phyloP scores from a whole-genome alignment of 768 basidiomycete species.

The Gymnopilus dilepis region DNA sequence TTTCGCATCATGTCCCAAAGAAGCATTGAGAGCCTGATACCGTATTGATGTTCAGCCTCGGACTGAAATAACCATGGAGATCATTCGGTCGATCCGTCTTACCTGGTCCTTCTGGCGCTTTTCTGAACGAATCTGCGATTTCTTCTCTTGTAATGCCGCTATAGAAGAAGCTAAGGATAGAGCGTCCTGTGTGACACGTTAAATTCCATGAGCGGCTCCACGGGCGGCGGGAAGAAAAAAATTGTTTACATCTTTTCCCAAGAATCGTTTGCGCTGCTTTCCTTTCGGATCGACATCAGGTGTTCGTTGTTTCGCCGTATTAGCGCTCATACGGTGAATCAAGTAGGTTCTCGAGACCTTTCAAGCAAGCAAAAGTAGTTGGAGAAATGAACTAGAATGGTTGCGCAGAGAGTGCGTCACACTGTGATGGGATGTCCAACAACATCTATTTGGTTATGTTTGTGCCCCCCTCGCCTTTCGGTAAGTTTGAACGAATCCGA shows the following conservation, averaged over 20 bases:
- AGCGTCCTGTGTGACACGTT: slow-evolving; percentile 43
- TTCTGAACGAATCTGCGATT: slow-evolving; percentile 41
- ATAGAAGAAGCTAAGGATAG: slow-evolving; percentile 53
- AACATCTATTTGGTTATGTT: background rate
- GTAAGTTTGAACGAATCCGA: background rate
- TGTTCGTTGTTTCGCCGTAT: background rate
- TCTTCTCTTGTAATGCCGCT: slow-evolving; percentile 51
- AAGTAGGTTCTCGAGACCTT: no score
- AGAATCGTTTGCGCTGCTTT: slow-evolving; percentile 40
- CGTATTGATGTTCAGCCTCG: slow-evolving; percentile 23
- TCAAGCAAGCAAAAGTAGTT: no score
- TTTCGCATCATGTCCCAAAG: slow-evolving; percentile 29
- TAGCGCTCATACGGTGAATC: slow-evolving; percentile 11
- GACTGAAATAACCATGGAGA: slow-evolving; percentile 24
- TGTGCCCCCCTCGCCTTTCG: background rate
- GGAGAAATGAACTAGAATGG: no score
- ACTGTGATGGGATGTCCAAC: no score
- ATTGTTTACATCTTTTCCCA: slow-evolving; percentile 38
- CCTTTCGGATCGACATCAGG: slow-evolving; percentile 19
- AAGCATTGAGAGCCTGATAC: background rate
- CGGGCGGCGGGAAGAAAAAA: slow-evolving; percentile 11
- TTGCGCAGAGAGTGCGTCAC: background rate
- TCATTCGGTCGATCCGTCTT: slow-evolving; percentile 11
- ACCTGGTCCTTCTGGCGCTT: slow-evolving; percentile 49
- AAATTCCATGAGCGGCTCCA: slow-evolving; percentile 3